These are phyloP conservation scores for Solanum hybrid DNA, from an alignment of 305 asterid species.

Conservation along the genomic window DNA sequence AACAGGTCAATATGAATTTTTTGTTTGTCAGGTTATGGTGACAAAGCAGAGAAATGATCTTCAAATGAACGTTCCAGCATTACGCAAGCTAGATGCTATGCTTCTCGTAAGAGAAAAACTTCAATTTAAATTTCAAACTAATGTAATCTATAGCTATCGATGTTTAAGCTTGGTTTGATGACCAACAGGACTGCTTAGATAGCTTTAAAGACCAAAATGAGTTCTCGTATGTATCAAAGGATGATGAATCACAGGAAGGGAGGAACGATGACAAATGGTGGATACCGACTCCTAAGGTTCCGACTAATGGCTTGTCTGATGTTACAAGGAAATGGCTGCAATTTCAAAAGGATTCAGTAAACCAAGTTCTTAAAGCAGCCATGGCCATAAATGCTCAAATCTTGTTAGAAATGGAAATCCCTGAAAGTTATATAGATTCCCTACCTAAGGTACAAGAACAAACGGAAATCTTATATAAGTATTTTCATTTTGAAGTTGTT, in stretches of 20 bases:
- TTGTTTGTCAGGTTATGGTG: not conserved
- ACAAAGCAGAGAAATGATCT: no score
- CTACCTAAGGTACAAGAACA: slow-evolving; percentile 36
- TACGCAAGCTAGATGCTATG: no score
- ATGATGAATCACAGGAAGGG: slow-evolving; percentile 26
- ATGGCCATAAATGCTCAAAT: slow-evolving; percentile 81
- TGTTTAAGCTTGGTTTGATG: not conserved
- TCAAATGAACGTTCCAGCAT: no score
- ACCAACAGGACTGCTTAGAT: slow-evolving; percentile 50
- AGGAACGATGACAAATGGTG: slow-evolving; percentile 69
- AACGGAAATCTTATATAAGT: no score
- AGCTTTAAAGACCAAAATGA: slow-evolving; percentile 64
- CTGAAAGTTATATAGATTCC: slow-evolving; percentile 56
- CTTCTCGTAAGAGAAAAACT: no score
- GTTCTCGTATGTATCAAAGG: slow-evolving; percentile 43
- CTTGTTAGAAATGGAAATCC: slow-evolving; percentile 61
- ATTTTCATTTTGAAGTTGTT: not conserved
- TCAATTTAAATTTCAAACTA: no score
- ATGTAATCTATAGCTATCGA: not conserved
- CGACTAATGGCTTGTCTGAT: slow-evolving; percentile 52
- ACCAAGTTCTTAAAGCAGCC: slow-evolving; percentile 69
- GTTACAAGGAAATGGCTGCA: slow-evolving; percentile 52
- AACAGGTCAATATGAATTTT: not conserved
- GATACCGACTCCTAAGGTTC: slow-evolving; percentile 69
- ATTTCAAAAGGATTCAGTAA: slow-evolving; percentile 64